Evolutionary conservation across 2,329 filamentous ascomycete species (phyloP), one percentile per base, ranked within the genome.

Genomic region (Fusarium brachygibbosum): DNA sequence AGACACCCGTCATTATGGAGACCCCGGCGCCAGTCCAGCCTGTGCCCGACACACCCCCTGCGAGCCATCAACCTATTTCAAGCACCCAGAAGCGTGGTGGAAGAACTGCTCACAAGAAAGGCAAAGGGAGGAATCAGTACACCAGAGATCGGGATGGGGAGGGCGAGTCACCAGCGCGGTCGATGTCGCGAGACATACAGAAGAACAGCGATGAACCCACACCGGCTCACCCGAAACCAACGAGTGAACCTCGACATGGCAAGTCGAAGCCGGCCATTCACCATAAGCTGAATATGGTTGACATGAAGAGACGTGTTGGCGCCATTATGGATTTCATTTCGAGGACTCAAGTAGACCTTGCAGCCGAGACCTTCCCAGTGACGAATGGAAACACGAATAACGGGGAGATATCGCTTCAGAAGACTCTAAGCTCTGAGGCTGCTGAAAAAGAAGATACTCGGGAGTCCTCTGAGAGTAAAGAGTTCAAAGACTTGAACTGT

Each of bases 301-400:
- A 97, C 76, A 94, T 97, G 88, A 93, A 92, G 80, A 89, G 92
- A 69, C 90, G 93, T 12, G 93, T 94, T 8, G 88, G 92, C 6
- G 91, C 88, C 21, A 97, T 98, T 76, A 86, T 97, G 62, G 93
- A 96, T 72, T 98, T 95, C 76, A 97, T 98, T 68, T 91, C 92
- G 6, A 89, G 93, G 70, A 95, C 93, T 59, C 94, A 98, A 78
- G 85, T 97, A 9, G 94, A 98, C 75, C 87, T 97, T 80, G 93
- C 93, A 3, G 89, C 87, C 31, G 91, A 90, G 64, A 80, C 82
- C 78, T 80, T 81, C 65, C 84, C 82, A 78, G 80, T 80, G 69
- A 83, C 80, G 23, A 79, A 80, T 35, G 79, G 80, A 46, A 78
- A 76, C 41, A 70, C 70, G 13, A 72, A 56, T 42, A 78, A 83